These are phyloP conservation scores for Pestalotiopsis sp. DNA, from an alignment of 2,329 filamentous ascomycete species.

Conservation along the genomic window DNA sequence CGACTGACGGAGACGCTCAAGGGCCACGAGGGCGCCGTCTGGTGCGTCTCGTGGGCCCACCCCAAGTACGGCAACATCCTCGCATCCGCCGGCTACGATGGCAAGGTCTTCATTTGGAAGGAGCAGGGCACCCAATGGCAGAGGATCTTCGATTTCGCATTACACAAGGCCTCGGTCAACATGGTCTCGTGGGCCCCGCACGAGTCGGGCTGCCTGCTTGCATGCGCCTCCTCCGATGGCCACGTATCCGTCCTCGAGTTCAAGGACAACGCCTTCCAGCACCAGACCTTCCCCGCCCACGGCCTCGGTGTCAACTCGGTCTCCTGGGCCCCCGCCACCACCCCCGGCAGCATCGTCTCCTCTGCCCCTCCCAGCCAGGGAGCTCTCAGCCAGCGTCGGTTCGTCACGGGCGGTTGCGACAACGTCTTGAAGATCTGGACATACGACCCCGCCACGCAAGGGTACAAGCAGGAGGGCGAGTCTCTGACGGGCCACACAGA, in stretches of 20 bases:
- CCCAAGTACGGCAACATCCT: constrained; percentile 99
- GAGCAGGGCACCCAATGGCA: constrained; percentile 79
- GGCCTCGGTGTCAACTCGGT: constrained; percentile 94
- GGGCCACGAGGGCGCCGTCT: constrained; percentile 95
- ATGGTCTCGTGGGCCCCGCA: constrained; percentile 97
- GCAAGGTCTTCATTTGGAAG: constrained; percentile 98
- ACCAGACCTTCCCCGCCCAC: constrained; percentile 88
- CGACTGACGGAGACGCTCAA: constrained; percentile 90
- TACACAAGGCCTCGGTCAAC: constrained; percentile 96
- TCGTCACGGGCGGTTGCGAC: constrained; percentile 94
- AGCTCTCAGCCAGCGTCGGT: constrained; percentile 70
- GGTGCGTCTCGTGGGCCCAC: constrained; percentile 97
- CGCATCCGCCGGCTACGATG: constrained; percentile 93
- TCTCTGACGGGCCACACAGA: constrained; percentile 82
- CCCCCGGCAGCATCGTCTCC: constrained; percentile 82
- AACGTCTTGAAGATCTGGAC: constrained; percentile 94
- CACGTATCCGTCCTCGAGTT: constrained; percentile 94
- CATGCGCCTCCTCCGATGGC: constrained; percentile 92
- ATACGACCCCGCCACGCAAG: constrained; percentile 65
- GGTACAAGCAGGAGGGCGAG: constrained; percentile 63
- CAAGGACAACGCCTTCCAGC: constrained; percentile 91
- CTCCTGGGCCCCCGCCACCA: constrained; percentile 86
- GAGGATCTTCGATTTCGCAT: constrained; percentile 87
- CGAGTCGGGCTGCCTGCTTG: constrained; percentile 90
- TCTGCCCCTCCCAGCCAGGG: constrained; percentile 60